Evolutionary conservation across 1,284 basidiomycete genomes (phyloP).

Genomic region (Austroboletus niveus): DNA sequence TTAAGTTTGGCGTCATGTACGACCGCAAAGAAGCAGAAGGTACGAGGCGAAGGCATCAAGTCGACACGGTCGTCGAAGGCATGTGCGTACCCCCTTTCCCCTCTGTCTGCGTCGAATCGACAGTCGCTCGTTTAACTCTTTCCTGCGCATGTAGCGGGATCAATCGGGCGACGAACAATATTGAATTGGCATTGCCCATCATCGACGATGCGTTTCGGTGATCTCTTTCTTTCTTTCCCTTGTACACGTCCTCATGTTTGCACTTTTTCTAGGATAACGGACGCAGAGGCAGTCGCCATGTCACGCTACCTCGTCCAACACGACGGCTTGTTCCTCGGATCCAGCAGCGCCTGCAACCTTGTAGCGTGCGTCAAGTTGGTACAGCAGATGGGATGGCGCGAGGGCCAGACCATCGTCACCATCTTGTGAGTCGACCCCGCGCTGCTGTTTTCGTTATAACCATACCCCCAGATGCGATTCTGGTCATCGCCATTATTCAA

Average conservation of each 20-base stretch:
- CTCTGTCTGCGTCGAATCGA: too few species aligned
- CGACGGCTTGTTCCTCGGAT: conserved; percentile 95
- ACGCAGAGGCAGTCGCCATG: conserved; percentile 91
- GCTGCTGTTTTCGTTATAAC: background rate
- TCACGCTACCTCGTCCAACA: conserved; percentile 83
- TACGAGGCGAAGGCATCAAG: conserved; percentile 90
- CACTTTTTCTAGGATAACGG: conserved; percentile 64
- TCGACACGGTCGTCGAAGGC: conserved; percentile 89
- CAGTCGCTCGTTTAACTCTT: background rate
- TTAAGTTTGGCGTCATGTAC: conserved; percentile 94
- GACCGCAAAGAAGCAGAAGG: conserved; percentile 91
- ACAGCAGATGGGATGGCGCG: conserved; percentile 66
- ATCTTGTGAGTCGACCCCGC: conserved; percentile 60
- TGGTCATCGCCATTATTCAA: conserved; percentile 84
- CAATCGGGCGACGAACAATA: conserved; percentile 84
- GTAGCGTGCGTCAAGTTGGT: conserved; percentile 83
- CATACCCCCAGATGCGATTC: conserved; percentile 68
- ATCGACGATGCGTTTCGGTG: conserved; percentile 89
- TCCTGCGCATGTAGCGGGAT: conserved; percentile 64
- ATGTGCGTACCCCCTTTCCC: conserved; percentile 52
- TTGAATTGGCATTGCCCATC: conserved; percentile 75
- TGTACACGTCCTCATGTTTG: background rate
- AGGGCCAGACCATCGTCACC: conserved; percentile 74
- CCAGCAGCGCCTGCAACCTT: conserved; percentile 94
- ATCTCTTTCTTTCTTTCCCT: background rate